Conservation (phyloP, 148 eudicot species). For the Chenopodium suecicum region DNA sequence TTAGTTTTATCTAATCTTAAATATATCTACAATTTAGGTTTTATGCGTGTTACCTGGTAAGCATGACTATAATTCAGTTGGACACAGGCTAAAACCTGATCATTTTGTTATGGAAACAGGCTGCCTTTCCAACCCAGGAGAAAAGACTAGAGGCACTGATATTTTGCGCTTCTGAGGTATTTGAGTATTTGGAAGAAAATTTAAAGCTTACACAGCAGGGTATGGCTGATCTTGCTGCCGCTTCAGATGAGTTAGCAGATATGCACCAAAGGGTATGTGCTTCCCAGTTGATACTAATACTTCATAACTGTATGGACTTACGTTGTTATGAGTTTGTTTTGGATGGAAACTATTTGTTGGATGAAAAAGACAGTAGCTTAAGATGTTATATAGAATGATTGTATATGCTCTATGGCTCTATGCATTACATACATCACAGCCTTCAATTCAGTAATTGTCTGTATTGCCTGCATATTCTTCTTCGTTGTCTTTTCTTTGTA, state of each 20-base stretch:
- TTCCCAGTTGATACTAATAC: background rate
- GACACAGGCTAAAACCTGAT: constrained; percentile 2
- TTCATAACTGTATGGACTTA: background rate
- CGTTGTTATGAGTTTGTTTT: background rate
- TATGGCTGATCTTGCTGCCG: constrained; percentile 80
- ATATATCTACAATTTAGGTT: background rate
- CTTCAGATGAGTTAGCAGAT: constrained; percentile 81
- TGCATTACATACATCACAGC: background rate
- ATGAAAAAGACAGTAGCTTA: background rate
- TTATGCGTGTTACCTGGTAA: background rate
- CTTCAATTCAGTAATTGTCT: background rate
- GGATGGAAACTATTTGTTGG: background rate
- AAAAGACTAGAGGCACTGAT: constrained; percentile 86
- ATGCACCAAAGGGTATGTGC: constrained; percentile 82
- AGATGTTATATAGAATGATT: background rate
- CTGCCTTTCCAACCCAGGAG: constrained; percentile 86
- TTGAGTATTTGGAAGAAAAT: constrained; percentile 76
- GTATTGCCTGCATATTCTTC: background rate
- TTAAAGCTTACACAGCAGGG: constrained; percentile 79
- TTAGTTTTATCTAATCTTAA: background rate
- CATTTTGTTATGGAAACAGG: constrained; percentile 42
- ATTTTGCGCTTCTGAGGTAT: constrained; percentile 67
- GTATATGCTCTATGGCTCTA: too few species aligned
- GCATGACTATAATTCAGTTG: background rate
- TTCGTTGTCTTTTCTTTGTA: too few species aligned